These are phyloP conservation scores for Ehretia macrophylla DNA, from an alignment of 257 asterid genomes.

Conservation along the genomic window DNA sequence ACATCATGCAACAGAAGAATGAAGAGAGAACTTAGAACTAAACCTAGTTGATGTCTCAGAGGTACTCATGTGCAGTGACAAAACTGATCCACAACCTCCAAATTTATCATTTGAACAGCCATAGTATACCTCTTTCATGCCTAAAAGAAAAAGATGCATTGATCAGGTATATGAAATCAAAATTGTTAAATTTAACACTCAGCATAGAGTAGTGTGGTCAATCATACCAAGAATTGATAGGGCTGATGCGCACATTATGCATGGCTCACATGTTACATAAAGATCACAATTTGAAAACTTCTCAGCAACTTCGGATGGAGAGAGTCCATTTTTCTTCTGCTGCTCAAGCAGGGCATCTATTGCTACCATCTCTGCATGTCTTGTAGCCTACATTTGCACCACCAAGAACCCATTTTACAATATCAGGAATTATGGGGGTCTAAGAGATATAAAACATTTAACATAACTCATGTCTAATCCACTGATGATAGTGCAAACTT, in stretches of 20 bases:
- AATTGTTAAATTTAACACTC: not conserved
- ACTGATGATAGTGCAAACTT: too few species aligned
- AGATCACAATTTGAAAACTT: conserved; percentile 65
- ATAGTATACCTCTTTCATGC: conserved; percentile 63
- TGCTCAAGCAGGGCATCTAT: conserved; percentile 73
- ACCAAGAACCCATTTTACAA: not conserved
- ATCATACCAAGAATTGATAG: conserved; percentile 66
- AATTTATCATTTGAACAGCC: conserved; percentile 94
- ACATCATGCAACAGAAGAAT: not conserved
- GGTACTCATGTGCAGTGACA: conserved; percentile 56
- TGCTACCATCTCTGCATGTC: conserved; percentile 99
- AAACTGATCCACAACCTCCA: conserved; percentile 93
- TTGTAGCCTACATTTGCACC: conserved; percentile 39
- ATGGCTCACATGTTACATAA: conserved; percentile 93
- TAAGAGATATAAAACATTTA: too few species aligned
- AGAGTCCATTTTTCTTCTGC: conserved; percentile 56
- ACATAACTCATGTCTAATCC: too few species aligned
- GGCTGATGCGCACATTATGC: conserved; percentile 94
- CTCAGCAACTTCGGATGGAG: conserved; percentile 47
- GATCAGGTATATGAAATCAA: not conserved
- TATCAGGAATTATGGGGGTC: too few species aligned
- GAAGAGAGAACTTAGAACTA: conserved; percentile 22
- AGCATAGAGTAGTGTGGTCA: conserved; percentile 5
- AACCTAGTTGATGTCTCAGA: conserved; percentile 41
- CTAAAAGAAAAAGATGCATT: conserved; percentile 24